Evolutionary conservation across 75 land plant genomes (phyloP).

Genomic region (Larix kaempferi): DNA sequence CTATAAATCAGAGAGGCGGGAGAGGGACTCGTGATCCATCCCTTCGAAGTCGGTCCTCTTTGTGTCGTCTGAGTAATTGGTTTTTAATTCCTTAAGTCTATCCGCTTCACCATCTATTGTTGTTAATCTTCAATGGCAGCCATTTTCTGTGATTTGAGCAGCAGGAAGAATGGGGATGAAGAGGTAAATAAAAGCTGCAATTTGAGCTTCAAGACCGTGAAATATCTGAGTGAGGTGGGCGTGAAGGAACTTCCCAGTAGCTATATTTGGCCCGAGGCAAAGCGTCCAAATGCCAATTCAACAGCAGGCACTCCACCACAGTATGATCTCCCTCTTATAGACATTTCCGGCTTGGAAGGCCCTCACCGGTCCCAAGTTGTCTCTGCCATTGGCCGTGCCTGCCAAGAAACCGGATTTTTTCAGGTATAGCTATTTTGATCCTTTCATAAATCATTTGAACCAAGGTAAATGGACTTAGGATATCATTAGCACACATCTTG

Average conservation of each 20-base stretch:
- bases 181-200: no score
- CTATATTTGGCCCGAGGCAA: neutral
- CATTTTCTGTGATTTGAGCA: no score
- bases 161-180: no score
- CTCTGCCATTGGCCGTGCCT: conserved; percentile 14
- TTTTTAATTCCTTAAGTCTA: no score
- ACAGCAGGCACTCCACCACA: neutral
- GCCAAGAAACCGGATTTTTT: conserved; percentile 26
- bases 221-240: neutral
- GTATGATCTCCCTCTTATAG: conserved; percentile 18
- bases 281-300: neutral
- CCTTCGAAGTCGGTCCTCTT: no score
- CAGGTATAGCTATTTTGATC: conserved; percentile 16
- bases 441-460: neutral
- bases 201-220: neutral
- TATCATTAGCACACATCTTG: no score
- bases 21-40: no score
- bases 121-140: no score
- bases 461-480: neutral
- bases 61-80: no score
- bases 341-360: conserved; percentile 16
- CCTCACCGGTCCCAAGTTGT: conserved; percentile 4
- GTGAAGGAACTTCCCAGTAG: conserved; percentile 5
- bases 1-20: no score
- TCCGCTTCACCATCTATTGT: no score